Conservation (phyloP, 192 early-diverging fungal species). For the Kappamyces sp. region DNA sequence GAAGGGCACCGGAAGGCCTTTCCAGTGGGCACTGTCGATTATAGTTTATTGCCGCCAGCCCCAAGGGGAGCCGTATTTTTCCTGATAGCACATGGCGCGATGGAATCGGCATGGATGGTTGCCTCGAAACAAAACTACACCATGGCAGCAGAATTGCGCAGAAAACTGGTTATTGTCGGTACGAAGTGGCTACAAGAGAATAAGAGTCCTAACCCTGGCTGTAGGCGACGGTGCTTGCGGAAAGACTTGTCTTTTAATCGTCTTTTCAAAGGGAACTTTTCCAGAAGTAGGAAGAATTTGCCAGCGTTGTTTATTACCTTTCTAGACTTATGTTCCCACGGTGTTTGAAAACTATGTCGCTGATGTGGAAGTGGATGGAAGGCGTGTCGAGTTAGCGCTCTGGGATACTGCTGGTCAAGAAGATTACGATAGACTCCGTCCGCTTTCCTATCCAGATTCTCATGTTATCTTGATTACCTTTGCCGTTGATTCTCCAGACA, state of each 20-base stretch:
- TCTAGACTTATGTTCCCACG: conserved; percentile 46
- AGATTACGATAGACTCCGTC: conserved; percentile 92
- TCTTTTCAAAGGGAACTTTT: conserved; percentile 32
- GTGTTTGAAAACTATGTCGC: conserved; percentile 90
- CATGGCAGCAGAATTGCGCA: conserved; percentile 30
- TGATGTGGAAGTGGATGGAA: conserved; percentile 81
- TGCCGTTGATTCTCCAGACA: conserved; percentile 72
- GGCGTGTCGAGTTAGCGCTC: conserved; percentile 78
- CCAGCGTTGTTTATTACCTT: not conserved
- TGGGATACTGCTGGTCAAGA: conserved; percentile 99
- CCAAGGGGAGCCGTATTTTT: too few species aligned
- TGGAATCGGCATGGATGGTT: too few species aligned
- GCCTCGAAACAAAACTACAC: too few species aligned
- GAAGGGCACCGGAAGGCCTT: too few species aligned
- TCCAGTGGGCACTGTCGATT: too few species aligned
- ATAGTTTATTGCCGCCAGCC: too few species aligned
- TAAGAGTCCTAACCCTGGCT: too few species aligned
- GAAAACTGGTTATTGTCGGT: conserved; percentile 85
- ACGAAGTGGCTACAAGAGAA: too few species aligned
- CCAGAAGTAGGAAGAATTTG: conserved; percentile 22
- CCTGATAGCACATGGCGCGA: too few species aligned
- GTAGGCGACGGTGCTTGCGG: conserved; percentile 80
- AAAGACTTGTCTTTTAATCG: conserved; percentile 79
- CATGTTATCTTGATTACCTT: conserved; percentile 93
- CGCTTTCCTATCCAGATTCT: conserved; percentile 86